Evolutionary conservation across 371 early-diverging fungal species (phyloP).

Genomic region (Haplosporangium sp.): DNA sequence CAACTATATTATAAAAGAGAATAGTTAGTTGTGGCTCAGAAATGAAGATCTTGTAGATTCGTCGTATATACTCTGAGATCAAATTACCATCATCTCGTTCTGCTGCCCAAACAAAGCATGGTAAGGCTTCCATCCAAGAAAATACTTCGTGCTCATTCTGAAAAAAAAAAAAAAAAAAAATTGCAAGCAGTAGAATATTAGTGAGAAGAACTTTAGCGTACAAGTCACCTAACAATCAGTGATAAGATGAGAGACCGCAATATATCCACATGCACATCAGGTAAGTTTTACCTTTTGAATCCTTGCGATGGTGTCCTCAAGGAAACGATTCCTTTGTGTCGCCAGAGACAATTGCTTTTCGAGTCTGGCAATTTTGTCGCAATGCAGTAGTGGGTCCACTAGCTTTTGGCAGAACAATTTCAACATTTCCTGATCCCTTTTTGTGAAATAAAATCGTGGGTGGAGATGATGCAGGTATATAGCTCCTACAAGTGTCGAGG

Average conservation of each 20-base stretch:
- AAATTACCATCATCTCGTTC: conserved; percentile 44
- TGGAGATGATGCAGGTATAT: conserved; percentile 50
- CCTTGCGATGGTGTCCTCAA: conserved; percentile 40
- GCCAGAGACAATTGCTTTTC: conserved; percentile 35
- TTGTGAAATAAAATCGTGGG: conserved; percentile 52
- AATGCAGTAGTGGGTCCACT: conserved; percentile 28
- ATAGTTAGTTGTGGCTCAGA: no score
- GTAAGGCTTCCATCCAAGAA: conserved; percentile 53
- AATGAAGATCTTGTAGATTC: no score
- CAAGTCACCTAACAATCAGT: no score
- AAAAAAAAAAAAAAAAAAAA: neutral
- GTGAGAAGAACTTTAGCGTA: no score
- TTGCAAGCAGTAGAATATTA: no score
- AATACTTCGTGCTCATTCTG: conserved; percentile 52
- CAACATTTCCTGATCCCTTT: conserved; percentile 50
- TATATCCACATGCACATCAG: no score
- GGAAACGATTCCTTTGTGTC: conserved; percentile 36
- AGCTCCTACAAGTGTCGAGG: conserved; percentile 40
- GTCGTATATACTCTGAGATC: no score
- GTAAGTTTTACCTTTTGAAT: conserved; percentile 36
- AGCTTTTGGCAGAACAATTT: conserved; percentile 44
- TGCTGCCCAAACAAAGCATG: conserved; percentile 53
- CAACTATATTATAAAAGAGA: conserved; percentile 10
- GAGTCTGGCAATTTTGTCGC: conserved; percentile 31
- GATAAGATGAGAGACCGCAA: no score